Base-by-base conservation (phyloP, 805 yeast species). In the Pichia eremophila region DNA sequence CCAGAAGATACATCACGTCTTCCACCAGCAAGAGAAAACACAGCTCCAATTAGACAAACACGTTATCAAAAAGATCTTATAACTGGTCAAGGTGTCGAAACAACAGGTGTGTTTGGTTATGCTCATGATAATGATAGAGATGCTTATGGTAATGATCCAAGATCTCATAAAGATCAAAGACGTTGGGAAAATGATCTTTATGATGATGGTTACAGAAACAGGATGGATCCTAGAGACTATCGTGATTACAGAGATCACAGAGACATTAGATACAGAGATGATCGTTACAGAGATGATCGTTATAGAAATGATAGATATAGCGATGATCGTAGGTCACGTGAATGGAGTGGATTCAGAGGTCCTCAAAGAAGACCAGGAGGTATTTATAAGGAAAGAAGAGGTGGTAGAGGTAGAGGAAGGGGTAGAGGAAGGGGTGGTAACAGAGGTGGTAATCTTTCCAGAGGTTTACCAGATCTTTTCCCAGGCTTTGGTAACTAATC, bases 1-100 rank as follows among this genome's bases (percentile, higher is more conserved):
- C 91, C 89, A 3, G 77, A 78, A 14, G 48, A 47, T 17, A 49
- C 59, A 66, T 58, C 67, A 55, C 57, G 74, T 50, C 32, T 51
- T 25, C 52, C 53, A 12, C 38, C 44, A 8, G 53, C 56, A 15
- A 44, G 39, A 43, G 52, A 60, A 46, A 54, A 61, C 50, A 36
- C 50, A 34, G 46, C 19, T 3, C 10, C 9, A 11, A 5, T 14
- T n/a, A 25, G 4, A 15, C 6, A 14, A 7, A 41, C 38, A 34
- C 42, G 9, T 57, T 55, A 37, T 39, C 48, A 52, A 35, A 51
- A 51, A 15, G 72, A 66, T 51, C 60, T 66, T 49, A 62, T 73
- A 44, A 62, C 68, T 2, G 63, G 58, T 5, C 58, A 65, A 14
- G 51, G 56, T 61, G 56, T 34, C 39, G 67, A 70, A 6, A 59